Base-by-base conservation (phyloP, 2,329 filamentous ascomycete species). In the Microascus cirrosus region DNA sequence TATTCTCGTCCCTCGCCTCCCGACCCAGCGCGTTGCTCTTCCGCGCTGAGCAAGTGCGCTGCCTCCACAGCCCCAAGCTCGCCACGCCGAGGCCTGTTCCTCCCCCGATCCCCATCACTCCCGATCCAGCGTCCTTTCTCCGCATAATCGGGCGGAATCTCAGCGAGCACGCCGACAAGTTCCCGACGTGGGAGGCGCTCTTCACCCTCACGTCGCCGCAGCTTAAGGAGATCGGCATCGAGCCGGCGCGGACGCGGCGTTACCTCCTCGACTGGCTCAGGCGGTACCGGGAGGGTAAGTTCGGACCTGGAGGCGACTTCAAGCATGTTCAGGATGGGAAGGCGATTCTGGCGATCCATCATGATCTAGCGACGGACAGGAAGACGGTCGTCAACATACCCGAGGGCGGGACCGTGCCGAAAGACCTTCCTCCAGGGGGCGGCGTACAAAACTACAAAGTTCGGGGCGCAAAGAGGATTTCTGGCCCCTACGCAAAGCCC, bases 211-310 rank as follows among this genome's bases (percentile, higher is more conserved):
- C 83, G 24, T 90, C 89, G 20, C 71, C 78, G 52, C 85, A 97
- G 72, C 79, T 99, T 63, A 84, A 85, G 63, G 86, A 93, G 65
- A 79, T 94, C 20, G 93, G 94, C 58, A 80, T 97, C 61, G 93
- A 97, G 70, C 90, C 91, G 15, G 82, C 93, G 20, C 86, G 93
- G 52, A 82, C 84, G 63, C 82, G 94, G 61, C 80, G 86, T 59
- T 99, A 97, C 68, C 81, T 99, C 18, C 75, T 97, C 54, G 83
- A 86, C 62, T 96, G 93, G 90, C 83, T 91, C 64, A 85, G 96
- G 65, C 86, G 87, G 66, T 97, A 94, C 72, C 80, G 88, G 61
- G 81, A 83, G 54, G 90, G 90, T 6, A 76, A 85, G 24, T 87
- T 86, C 65, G 93, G 93, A 15, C 80, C 90, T 24, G 93, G 91